Conservation (phyloP, 331 rosid species). For the Acacia concinna region DNA sequence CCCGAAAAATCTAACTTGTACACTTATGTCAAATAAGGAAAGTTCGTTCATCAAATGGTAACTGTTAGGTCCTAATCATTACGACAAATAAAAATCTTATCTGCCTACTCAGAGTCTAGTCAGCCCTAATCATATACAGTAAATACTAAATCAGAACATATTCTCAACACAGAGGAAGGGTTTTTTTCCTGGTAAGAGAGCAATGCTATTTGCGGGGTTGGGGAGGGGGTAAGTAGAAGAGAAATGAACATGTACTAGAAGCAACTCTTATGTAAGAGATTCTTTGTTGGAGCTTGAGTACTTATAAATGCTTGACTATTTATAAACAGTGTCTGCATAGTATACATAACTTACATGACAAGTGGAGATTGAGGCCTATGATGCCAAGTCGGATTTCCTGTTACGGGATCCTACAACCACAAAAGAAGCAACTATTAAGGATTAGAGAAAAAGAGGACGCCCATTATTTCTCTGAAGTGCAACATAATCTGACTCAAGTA, state of each 20-base stretch:
- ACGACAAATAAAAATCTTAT: not conserved
- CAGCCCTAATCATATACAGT: not conserved
- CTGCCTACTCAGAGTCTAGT: not conserved
- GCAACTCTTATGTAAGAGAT: not conserved
- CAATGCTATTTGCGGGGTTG: not conserved
- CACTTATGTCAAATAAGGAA: not conserved
- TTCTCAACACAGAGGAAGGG: not conserved
- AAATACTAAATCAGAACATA: not conserved
- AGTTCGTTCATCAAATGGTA: not conserved
- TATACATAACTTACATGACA: constrained; percentile 56
- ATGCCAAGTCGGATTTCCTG: constrained; percentile 76
- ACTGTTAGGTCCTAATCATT: not conserved
- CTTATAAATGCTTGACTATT: not conserved
- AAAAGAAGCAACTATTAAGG: constrained; percentile 24
- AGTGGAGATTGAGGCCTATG: constrained; percentile 63
- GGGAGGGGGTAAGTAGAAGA: not conserved
- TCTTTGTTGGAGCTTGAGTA: not conserved
- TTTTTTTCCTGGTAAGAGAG: not conserved
- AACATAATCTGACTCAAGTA: constrained; percentile 14
- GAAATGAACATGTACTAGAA: not conserved
- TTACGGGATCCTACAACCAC: constrained; percentile 75
- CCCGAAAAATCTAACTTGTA: not conserved
- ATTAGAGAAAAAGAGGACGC: constrained; percentile 11
- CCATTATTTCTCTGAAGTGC: not conserved
- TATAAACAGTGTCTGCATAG: not conserved